Evolutionary conservation across 805 yeast species (phyloP).

Genomic region (Candida ipomoeae): DNA sequence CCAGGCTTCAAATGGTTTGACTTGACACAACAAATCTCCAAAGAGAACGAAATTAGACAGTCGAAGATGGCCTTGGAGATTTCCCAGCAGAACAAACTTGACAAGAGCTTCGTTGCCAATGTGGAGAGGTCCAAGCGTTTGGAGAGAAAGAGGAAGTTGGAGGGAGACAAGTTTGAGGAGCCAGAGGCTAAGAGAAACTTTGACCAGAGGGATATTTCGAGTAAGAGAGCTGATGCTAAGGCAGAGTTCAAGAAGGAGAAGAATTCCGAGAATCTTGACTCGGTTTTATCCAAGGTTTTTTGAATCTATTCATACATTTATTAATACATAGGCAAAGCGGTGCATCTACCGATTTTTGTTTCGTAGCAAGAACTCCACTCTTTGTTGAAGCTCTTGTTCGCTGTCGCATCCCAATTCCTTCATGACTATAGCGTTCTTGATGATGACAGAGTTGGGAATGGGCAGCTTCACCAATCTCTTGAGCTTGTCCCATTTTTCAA

Average conservation of each 20-base stretch:
- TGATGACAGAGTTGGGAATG: constrained; percentile 25
- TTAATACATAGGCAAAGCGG: background rate
- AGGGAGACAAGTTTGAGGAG: constrained; percentile 16
- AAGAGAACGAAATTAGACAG: constrained; percentile 84
- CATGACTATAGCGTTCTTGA: constrained; percentile 25
- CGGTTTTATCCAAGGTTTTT: constrained; percentile 53
- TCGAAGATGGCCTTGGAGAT: constrained; percentile 84
- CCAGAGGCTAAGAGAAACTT: constrained; percentile 44
- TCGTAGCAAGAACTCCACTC: constrained; percentile 19
- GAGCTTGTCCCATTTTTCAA: constrained; percentile 31
- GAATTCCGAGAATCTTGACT: constrained; percentile 37
- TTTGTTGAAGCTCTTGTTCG: constrained; percentile 28
- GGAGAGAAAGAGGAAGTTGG: constrained; percentile 41
- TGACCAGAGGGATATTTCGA: constrained; percentile 63
- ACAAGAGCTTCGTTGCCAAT: constrained; percentile 76
- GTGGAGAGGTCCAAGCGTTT: constrained; percentile 85
- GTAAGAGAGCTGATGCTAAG: constrained; percentile 63
- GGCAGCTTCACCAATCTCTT: constrained; percentile 26
- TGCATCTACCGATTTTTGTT: background rate
- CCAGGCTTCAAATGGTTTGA: constrained; percentile 95
- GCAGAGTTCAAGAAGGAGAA: constrained; percentile 40
- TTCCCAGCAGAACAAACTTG: constrained; percentile 81
- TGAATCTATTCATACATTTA: constrained; percentile 18
- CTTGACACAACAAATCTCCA: constrained; percentile 86
- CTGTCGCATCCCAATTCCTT: constrained; percentile 24